A percentile compares a stretch with the other conserved stretches of the same genome.
phyloP scores from a whole-genome alignment of 768 basidiomycete species.

The Hygrocybe coccinea region DNA sequence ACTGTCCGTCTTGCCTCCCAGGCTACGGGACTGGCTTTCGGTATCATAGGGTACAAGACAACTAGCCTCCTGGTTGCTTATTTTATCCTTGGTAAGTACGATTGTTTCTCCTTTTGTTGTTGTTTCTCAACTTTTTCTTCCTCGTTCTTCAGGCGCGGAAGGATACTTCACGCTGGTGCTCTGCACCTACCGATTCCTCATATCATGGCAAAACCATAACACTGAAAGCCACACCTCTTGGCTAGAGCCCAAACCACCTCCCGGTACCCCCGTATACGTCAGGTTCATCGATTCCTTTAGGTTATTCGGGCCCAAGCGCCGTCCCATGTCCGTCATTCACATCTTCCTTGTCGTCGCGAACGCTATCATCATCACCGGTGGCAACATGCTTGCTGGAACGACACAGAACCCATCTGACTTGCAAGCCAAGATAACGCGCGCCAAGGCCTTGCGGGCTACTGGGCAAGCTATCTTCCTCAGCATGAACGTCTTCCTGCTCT shows the following conservation, averaged over 20 bases:
- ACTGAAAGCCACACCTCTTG: slow-evolving; percentile 27
- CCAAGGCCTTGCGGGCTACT: slow-evolving; percentile 28
- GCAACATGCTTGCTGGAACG: slow-evolving; percentile 26
- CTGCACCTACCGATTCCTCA: slow-evolving; percentile 33
- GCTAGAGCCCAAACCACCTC: slow-evolving; percentile 29
- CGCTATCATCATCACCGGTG: slow-evolving; percentile 31
- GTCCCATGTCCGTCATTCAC: slow-evolving; percentile 31
- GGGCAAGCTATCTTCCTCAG: slow-evolving; percentile 33
- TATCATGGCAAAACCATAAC: slow-evolving; percentile 36
- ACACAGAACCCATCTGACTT: slow-evolving; percentile 10
- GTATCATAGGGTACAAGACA: slow-evolving; percentile 27
- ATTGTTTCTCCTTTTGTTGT: neutral
- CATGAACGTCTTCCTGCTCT: slow-evolving; percentile 23
- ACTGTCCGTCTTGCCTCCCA: slow-evolving; percentile 33
- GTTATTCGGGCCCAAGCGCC: slow-evolving; percentile 18
- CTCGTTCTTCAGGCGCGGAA: slow-evolving; percentile 21
- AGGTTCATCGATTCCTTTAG: slow-evolving; percentile 23
- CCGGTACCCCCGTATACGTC: slow-evolving; percentile 13
- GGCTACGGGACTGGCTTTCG: slow-evolving; percentile 33
- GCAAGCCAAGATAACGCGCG: slow-evolving; percentile 13
- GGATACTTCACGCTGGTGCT: slow-evolving; percentile 33
- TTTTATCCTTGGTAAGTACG: slow-evolving; percentile 22
- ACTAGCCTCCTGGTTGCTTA: slow-evolving; percentile 29
- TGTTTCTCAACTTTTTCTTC: neutral
- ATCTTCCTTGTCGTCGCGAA: slow-evolving; percentile 30